Percentiles rank a stretch among this genome's conserved stretches.
These are phyloP conservation scores for Ceriops decandra DNA, from an alignment of 345 rosid species.

Conservation along the genomic window DNA sequence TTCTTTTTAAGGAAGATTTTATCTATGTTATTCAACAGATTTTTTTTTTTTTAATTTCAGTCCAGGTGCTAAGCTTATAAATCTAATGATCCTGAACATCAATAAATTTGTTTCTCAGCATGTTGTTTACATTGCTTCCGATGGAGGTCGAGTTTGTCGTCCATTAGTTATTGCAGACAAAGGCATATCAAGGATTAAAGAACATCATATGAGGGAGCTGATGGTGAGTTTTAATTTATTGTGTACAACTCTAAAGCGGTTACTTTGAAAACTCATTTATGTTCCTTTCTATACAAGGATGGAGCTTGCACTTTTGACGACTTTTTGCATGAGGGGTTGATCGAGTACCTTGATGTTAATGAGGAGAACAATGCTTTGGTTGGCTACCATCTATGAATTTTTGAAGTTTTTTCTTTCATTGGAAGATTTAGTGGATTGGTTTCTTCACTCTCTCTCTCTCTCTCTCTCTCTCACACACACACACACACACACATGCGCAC, in stretches of 20 bases:
- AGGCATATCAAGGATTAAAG: slow-evolving; percentile 85
- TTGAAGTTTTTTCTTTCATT: slow-evolving; percentile 1
- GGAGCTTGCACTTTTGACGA: slow-evolving; percentile 85
- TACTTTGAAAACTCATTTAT: slow-evolving; percentile 18
- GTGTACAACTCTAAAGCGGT: slow-evolving; percentile 5
- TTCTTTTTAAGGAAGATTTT: too few species aligned
- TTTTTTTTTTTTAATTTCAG: too few species aligned
- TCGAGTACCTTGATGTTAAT: slow-evolving; percentile 94
- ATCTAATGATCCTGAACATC: slow-evolving; percentile 5
- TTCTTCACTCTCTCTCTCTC: neutral
- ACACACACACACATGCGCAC: too few species aligned
- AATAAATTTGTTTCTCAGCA: slow-evolving; percentile 40
- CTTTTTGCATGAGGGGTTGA: slow-evolving; percentile 83
- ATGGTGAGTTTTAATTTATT: slow-evolving; percentile 41
- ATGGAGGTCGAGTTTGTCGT: slow-evolving; percentile 98
- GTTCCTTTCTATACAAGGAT: slow-evolving; percentile 43
- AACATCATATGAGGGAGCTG: slow-evolving; percentile 87
- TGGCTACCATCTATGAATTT: slow-evolving; percentile 23
- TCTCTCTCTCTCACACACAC: too few species aligned
- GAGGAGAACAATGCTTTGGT: slow-evolving; percentile 98
- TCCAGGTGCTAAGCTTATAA: too few species aligned
- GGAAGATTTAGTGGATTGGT: neutral
- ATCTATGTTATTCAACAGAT: too few species aligned
- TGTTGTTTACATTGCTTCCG: slow-evolving; percentile 90
- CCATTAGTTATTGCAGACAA: slow-evolving; percentile 95